These are phyloP conservation scores for Thielaviopsis punctulata DNA, from an alignment of 2,329 filamentous ascomycete genomes.

Conservation along the genomic window DNA sequence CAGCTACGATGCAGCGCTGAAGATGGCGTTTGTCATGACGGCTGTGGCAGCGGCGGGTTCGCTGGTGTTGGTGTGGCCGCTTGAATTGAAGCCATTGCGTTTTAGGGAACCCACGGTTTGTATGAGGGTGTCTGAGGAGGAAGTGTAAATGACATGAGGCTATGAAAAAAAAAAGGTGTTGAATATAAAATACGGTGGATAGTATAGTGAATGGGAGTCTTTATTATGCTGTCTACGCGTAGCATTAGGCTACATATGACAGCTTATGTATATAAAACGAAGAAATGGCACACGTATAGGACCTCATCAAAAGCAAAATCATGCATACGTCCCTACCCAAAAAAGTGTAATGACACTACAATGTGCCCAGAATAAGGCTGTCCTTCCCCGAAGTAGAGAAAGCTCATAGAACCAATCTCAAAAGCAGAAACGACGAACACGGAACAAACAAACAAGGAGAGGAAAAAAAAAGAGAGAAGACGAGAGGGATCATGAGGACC, in stretches of 20 bases:
- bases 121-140: background rate
- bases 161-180: background rate
- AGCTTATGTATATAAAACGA: too few relatives aligned
- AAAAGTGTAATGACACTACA: too few relatives aligned
- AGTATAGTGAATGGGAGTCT: background rate
- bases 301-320: too few relatives aligned
- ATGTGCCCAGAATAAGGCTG: too few relatives aligned
- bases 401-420: too few relatives aligned
- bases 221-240: too few relatives aligned
- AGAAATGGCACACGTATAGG: too few relatives aligned
- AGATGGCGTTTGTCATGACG: constrained; percentile 28
- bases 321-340: too few relatives aligned
- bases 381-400: too few relatives aligned
- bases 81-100: constrained; percentile 36
- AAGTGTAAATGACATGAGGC: background rate
- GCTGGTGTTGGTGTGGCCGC: constrained; percentile 29
- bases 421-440: too few relatives aligned
- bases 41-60: constrained; percentile 30
- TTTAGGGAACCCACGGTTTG: background rate
- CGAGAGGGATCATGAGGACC: too few relatives aligned
- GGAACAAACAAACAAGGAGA: background rate
- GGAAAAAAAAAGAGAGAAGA: background rate
- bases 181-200: background rate
- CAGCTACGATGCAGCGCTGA: constrained; percentile 35
- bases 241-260: too few relatives aligned